Percentiles rank a stretch among this genome's conserved stretches.
Evolutionary conservation across 2,329 filamentous ascomycete genomes (phyloP).

Genomic region (Chaetomium sp.): DNA sequence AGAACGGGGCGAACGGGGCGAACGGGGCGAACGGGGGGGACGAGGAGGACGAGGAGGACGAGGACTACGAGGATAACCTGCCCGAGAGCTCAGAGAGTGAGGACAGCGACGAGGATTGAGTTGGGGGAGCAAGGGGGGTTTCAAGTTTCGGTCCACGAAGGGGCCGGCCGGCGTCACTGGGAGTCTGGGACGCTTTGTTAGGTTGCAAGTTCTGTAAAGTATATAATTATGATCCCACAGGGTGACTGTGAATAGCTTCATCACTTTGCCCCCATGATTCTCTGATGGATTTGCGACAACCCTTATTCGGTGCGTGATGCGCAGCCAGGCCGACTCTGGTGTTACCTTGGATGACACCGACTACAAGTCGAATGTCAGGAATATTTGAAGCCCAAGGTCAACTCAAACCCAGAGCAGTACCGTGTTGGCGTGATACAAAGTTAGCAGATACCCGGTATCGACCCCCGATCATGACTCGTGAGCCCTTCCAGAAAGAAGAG

Average conservation of each 20-base stretch:
- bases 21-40: no score
- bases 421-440: no score
- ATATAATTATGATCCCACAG: not conserved
- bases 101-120: not conserved
- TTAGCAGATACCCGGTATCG: no score
- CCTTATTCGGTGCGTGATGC: not conserved
- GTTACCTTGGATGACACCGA: not conserved
- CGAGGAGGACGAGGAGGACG: no score
- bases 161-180: not conserved
- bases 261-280: not conserved
- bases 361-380: not conserved
- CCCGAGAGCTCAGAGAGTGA: no score
- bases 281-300: not conserved
- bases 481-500: no score
- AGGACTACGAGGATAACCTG: no score
- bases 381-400: no score
- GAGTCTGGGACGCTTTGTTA: not conserved
- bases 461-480: no score
- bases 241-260: not conserved
- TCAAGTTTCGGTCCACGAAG: not conserved
- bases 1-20: no score
- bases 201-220: not conserved
- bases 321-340: not conserved
- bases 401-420: no score
- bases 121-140: not conserved